Evolutionary conservation across 345 rosid species (phyloP).

Genomic region (Populus ilicifolia): DNA sequence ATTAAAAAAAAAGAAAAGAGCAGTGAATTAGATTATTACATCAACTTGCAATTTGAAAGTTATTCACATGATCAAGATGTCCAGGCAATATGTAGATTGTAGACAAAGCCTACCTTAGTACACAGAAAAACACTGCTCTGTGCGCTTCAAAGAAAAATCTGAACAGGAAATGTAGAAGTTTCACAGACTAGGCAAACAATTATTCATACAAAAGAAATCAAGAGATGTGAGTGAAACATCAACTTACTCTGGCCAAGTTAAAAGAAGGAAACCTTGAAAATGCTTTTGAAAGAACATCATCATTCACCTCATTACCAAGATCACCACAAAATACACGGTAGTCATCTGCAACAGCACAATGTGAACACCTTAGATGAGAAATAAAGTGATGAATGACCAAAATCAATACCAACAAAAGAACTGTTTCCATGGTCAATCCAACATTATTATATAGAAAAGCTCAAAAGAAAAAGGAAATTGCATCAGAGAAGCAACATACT

Average conservation of each 20-base stretch:
- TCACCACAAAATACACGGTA: conserved; percentile 93
- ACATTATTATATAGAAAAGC: background rate
- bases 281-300: conserved; percentile 96
- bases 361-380: background rate
- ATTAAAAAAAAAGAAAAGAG: background rate
- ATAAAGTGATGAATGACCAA: background rate
- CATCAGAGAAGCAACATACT: conserved; percentile 39
- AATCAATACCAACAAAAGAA: background rate
- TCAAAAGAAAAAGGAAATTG: background rate
- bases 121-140: conserved; percentile 33
- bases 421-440: too few species aligned
- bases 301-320: conserved; percentile 99
- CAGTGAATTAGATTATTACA: background rate
- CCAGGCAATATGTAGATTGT: conserved; percentile 4
- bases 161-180: conserved; percentile 38
- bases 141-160: conserved; percentile 54
- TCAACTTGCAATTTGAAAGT: conserved; percentile 10
- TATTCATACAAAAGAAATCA: conserved; percentile 11
- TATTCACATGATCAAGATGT: background rate
- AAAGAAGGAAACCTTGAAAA: conserved; percentile 92
- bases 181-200: conserved; percentile 27
- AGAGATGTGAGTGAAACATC: background rate
- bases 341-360: conserved; percentile 56
- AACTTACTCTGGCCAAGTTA: conserved; percentile 86
- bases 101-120: conserved; percentile 48